A percentile compares a stretch with the other conserved stretches of the same genome.
Evolutionary conservation across 1,284 basidiomycete genomes (phyloP).

Genomic region (Fomitopsis betulina): DNA sequence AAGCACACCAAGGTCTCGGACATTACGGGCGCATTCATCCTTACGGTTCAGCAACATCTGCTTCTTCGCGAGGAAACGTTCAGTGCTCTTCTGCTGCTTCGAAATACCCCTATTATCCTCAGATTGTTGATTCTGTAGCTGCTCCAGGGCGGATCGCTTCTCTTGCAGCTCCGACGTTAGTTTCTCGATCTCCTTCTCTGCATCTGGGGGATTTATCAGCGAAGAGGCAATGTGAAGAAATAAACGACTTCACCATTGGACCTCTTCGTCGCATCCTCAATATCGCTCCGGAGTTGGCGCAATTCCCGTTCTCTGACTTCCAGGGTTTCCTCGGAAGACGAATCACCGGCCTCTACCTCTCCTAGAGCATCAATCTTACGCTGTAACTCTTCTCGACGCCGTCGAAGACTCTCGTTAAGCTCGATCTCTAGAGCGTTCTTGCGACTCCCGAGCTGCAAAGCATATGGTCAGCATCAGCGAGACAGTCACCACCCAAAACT

Average conservation of each 20-base stretch:
- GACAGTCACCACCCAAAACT: conserved; percentile 6
- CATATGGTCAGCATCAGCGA: not conserved
- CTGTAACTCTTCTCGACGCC: conserved; percentile 76
- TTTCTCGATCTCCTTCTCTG: conserved; percentile 70
- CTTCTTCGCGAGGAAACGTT: conserved; percentile 89
- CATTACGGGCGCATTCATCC: conserved; percentile 91
- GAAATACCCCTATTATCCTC: conserved; percentile 86
- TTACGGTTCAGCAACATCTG: conserved; percentile 82
- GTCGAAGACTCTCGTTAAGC: conserved; percentile 82
- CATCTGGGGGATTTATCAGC: conserved; percentile 35
- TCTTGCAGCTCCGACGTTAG: conserved; percentile 64
- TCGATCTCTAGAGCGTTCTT: conserved; percentile 90
- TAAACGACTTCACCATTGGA: conserved; percentile 49
- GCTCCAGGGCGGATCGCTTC: conserved; percentile 65
- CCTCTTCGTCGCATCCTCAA: conserved; percentile 46
- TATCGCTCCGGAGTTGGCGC: conserved; percentile 25
- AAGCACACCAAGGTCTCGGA: conserved; percentile 93
- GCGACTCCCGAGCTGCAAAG: conserved; percentile 63
- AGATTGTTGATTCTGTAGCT: conserved; percentile 73
- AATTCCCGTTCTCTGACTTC: conserved; percentile 70
- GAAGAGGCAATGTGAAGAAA: conserved; percentile 4
- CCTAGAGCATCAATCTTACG: conserved; percentile 73
- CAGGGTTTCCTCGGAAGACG: conserved; percentile 58
- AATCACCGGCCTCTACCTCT: conserved; percentile 58
- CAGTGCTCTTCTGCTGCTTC: conserved; percentile 90